Evolutionary conservation across 306 rosid species (phyloP).

Genomic region (Gastrolobium bilobum): DNA sequence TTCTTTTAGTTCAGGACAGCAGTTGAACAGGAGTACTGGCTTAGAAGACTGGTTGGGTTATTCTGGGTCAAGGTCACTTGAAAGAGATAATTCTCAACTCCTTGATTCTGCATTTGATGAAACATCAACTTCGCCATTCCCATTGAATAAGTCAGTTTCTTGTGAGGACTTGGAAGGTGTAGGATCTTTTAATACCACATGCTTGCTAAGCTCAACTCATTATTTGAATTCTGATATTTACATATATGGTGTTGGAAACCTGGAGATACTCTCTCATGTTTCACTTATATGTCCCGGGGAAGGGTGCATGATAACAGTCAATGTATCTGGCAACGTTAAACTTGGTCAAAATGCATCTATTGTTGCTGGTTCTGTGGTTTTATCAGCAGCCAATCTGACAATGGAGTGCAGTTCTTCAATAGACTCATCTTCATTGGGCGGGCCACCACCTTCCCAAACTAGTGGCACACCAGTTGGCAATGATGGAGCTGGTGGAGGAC

Average conservation of each 20-base stretch:
- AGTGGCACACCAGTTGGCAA: slow-evolving; percentile 93
- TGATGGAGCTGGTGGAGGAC: slow-evolving; percentile 99
- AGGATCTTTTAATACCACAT: slow-evolving; percentile 93
- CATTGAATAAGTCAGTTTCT: slow-evolving; percentile 57
- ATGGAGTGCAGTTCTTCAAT: slow-evolving; percentile 73
- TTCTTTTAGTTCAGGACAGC: slow-evolving; percentile 59
- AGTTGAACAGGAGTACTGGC: slow-evolving; percentile 52
- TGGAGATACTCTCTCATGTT: slow-evolving; percentile 90
- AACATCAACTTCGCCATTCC: slow-evolving; percentile 51
- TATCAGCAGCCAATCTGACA: slow-evolving; percentile 80
- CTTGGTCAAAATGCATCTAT: slow-evolving; percentile 82
- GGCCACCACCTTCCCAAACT: slow-evolving; percentile 94
- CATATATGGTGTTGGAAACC: slow-evolving; percentile 83
- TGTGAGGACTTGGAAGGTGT: slow-evolving; percentile 95
- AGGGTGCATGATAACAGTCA: slow-evolving; percentile 80
- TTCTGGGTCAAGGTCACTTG: slow-evolving; percentile 42
- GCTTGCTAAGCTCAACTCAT: slow-evolving; percentile 83
- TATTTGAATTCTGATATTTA: slow-evolving; percentile 68
- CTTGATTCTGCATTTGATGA: slow-evolving; percentile 43
- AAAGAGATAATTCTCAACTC: slow-evolving; percentile 53
- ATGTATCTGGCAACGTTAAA: slow-evolving; percentile 90
- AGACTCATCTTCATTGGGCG: slow-evolving; percentile 90
- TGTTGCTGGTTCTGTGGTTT: slow-evolving; percentile 84
- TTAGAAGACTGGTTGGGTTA: slow-evolving; percentile 55
- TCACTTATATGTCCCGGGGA: slow-evolving; percentile 76